Evolutionary conservation across 306 rosid genomes (phyloP).

Genomic region (Arachis hypogaea): DNA sequence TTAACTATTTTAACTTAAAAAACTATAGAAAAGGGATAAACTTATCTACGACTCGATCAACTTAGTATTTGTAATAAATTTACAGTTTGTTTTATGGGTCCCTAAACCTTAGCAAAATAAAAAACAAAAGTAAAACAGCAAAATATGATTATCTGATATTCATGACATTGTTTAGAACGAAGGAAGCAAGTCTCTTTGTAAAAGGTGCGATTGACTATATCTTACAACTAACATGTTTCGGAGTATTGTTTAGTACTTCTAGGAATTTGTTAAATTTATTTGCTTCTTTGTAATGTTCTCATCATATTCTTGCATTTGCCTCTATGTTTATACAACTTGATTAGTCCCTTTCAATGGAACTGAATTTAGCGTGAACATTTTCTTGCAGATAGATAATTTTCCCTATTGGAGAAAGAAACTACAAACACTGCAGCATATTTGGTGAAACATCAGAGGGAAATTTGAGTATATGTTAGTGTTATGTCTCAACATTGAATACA

Average conservation of each 20-base stretch:
- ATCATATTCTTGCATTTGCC: background rate
- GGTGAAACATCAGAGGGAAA: conserved; percentile 33
- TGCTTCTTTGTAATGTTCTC: conserved; percentile 4
- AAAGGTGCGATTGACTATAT: background rate
- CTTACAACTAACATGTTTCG: background rate
- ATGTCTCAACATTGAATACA: conserved; percentile 24
- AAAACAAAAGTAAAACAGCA: no score
- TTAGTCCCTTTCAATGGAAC: background rate
- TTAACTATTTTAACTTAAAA: no score
- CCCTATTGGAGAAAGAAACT: background rate
- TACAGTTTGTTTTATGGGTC: background rate
- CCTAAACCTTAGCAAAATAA: no score
- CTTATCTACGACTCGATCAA: no score
- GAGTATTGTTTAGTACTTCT: conserved; percentile 4
- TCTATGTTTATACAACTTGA: background rate
- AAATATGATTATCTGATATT: background rate
- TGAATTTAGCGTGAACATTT: conserved; percentile 14
- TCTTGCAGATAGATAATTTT: conserved; percentile 16
- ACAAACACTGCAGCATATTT: conserved; percentile 15
- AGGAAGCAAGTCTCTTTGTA: background rate
- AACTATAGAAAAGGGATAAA: no score
- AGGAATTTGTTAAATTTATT: conserved; percentile 28
- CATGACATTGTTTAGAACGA: background rate
- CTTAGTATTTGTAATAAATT: no score
- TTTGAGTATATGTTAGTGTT: conserved; percentile 18